These are phyloP conservation scores for Nemania sp. DNA, from an alignment of 2,329 filamentous ascomycete genomes.

Conservation along the genomic window DNA sequence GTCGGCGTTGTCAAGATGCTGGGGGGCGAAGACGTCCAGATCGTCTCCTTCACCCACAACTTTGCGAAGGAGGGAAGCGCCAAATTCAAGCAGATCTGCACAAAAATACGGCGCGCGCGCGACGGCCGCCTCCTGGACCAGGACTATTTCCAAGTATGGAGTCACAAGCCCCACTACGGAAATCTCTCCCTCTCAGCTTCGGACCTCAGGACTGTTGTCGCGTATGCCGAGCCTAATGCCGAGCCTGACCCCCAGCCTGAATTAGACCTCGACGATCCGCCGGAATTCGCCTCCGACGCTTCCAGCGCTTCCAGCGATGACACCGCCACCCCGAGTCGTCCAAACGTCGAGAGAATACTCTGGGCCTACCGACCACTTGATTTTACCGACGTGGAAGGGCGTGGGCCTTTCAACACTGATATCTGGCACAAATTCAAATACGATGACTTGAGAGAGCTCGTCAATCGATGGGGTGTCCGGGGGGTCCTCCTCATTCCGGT, in stretches of 20 bases:
- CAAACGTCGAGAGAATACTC: background rate
- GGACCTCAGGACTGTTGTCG: too few relatives aligned
- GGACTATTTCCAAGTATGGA: background rate
- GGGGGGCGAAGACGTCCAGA: background rate
- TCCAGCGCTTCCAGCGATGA: too few relatives aligned
- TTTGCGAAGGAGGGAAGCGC: background rate
- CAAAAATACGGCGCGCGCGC: background rate
- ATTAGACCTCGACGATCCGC: too few relatives aligned
- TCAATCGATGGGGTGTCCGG: background rate
- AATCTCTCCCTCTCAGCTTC: background rate
- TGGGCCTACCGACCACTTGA: constrained; percentile 7
- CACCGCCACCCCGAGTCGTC: too few relatives aligned
- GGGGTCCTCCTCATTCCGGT: constrained; percentile 3
- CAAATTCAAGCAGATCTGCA: background rate
- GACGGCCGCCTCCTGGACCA: background rate
- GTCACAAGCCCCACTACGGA: background rate
- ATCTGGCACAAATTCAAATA: background rate
- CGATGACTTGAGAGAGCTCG: background rate
- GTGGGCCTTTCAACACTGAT: background rate
- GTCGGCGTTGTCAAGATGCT: background rate
- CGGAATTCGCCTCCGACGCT: too few relatives aligned
- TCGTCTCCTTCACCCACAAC: background rate
- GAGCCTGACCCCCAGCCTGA: too few relatives aligned
- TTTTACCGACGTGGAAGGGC: background rate
- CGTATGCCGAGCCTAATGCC: too few relatives aligned